Base-by-base conservation (phyloP, 768 basidiomycete species). In the Sporobolomyces roseus region DNA sequence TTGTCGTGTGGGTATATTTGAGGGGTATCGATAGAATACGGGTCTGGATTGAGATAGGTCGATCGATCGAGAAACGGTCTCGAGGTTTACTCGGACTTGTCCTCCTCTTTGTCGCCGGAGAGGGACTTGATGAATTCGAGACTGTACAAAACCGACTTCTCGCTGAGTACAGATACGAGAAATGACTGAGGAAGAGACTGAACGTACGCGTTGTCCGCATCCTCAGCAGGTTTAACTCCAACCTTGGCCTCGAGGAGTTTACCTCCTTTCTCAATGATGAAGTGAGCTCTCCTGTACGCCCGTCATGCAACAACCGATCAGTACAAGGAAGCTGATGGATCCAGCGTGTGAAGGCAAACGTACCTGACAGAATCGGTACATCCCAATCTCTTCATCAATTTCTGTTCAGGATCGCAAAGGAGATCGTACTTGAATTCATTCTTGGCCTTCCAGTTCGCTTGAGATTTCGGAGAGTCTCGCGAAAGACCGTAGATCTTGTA, bases 251-350 rank as follows among this genome's bases (percentile, higher is more conserved):
- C 88, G 5, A 94, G 79, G 49, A 98, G 82, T 78, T 90, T 90
- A 2, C 93, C 93, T 9, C 91, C 92, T 78, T 90, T 89, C 73
- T 86, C 89, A 74, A 97, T 94, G 74, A 97, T 85, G 79, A 94
- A 96, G 78, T 94, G 92, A 72, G 90, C 92, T 19, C 93, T 85
- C 80, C 90, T 90, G 60, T 90, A 91, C 81, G 85, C 89, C 41
- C 2, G 1, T 19, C 10, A n/a, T 33, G 61, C 27, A n/a, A 29
- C 12, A 2, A 46, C 33, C 30, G 43, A 35, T 12, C 38, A 54
- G 35, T 5, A 45, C n/a, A 16, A 52, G 54, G 43, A 41, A 36
- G 30, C n/a, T 1, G 35, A 32, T 29, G 17, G 32, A 7, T 23
- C 10, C 19, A 49, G n/a, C n/a, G 38, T 17, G 27, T 2, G 27